Evolutionary conservation across 2,329 filamentous ascomycete species (phyloP), one percentile per base, ranked within the genome.

Genomic region (Hymenoscyphus infarciens): DNA sequence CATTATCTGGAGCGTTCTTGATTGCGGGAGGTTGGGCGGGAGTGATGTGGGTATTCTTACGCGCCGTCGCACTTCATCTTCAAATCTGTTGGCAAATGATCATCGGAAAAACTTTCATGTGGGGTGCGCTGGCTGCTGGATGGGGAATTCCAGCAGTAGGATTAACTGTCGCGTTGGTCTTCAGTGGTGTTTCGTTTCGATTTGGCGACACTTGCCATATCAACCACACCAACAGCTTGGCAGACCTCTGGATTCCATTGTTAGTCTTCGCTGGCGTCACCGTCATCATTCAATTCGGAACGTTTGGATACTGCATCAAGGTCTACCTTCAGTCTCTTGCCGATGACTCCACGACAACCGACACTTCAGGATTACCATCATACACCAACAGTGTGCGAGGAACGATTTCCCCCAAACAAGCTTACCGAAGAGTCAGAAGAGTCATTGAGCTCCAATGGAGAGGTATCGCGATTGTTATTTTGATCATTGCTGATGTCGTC

Each of bases 1-100:
- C 92, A 5, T 89, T 92, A 64, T 97, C 93, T 0, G 95, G 95
- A 10, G 84, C 92, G 1, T 88, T 97, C 67, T 79, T 99, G 58
- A 83, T 98, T 58, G 84, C 93, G 33, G 95, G 95, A 60, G 95
- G 93, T 53, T 91, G 93, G 83, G 84, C 86, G 33, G 90, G 88
- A 55, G 86, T 92, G 35, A 87, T 96, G 76, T 99, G 95, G 94
- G 86, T 93, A 67, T 96, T 97, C 74, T 83, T 97, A 64, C 87
- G 95, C 66, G 90, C 94, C 0, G 78, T 98, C 38, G 96, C 92
- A 4, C 88, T 99, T 70, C 95, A 99, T 76, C 86, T 99, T 29
- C 95, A 98, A 76, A 97, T 99, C 67, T 97, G 93, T 80, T 99
- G 95, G 95, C 92, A 98, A 75, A 83, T 96, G 38, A 87, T 94